Evolutionary conservation across 768 basidiomycete species (phyloP).

Genomic region (Boletus speciosus): DNA sequence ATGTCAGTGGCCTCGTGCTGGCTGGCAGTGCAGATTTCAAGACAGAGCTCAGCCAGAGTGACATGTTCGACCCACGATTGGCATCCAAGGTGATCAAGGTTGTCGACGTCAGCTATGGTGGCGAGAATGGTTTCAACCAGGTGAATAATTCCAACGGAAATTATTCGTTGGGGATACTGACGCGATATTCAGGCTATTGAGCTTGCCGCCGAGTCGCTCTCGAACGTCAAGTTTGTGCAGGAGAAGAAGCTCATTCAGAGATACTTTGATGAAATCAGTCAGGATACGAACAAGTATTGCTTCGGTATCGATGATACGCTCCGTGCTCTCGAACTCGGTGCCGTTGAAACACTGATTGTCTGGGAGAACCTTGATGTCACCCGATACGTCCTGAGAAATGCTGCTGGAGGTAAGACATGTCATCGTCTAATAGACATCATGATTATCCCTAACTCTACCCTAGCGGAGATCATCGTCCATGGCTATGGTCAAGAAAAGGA

Average conservation of each 20-base stretch:
- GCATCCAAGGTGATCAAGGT: constrained; percentile 93
- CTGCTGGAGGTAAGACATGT: constrained; percentile 68
- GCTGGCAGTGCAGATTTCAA: constrained; percentile 99
- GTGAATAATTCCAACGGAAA: constrained; percentile 36
- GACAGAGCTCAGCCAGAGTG: constrained; percentile 92
- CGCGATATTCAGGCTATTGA: constrained; percentile 75
- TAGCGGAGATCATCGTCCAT: constrained; percentile 84
- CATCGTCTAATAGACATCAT: background rate
- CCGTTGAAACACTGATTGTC: constrained; percentile 95
- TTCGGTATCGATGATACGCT: constrained; percentile 97
- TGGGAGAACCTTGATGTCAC: constrained; percentile 97
- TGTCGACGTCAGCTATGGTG: constrained; percentile 97
- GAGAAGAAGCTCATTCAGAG: constrained; percentile 97
- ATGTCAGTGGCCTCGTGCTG: constrained; percentile 92
- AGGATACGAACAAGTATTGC: constrained; percentile 94
- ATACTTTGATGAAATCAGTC: constrained; percentile 99
- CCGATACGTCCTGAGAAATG: constrained; percentile 85
- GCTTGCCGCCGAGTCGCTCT: constrained; percentile 89
- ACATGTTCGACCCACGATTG: constrained; percentile 91
- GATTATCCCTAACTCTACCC: constrained; percentile 2
- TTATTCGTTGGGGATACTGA: background rate
- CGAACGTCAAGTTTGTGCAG: constrained; percentile 99
- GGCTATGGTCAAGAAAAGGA: constrained; percentile 87
- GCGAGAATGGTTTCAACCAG: constrained; percentile 99
- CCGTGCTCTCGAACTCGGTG: constrained; percentile 92